Percentiles rank a stretch among this genome's conserved stretches.
phyloP scores from a whole-genome alignment of 441 rosid species.

The Gossypium davidsonii region DNA sequence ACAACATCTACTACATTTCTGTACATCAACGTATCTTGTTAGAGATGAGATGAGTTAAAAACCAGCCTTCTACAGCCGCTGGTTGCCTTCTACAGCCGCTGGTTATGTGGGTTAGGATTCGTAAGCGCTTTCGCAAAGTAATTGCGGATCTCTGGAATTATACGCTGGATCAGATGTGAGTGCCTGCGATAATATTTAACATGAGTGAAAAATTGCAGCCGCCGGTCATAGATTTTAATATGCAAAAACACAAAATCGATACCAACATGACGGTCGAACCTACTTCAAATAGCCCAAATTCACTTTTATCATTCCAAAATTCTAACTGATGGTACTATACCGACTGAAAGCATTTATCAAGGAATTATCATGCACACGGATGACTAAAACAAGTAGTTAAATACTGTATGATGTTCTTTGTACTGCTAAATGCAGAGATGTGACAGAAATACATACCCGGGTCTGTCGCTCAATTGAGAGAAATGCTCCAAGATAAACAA shows the following conservation, averaged over 20 bases:
- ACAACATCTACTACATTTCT: slow-evolving; percentile 33
- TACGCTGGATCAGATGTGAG: slow-evolving; percentile 65
- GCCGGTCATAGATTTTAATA: not conserved
- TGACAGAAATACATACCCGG: slow-evolving; percentile 45
- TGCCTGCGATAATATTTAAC: slow-evolving; percentile 45
- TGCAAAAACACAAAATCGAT: not conserved
- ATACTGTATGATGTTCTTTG: not conserved
- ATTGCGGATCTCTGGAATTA: slow-evolving; percentile 73
- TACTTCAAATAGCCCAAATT: not conserved
- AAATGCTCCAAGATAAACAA: slow-evolving; percentile 88
- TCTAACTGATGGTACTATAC: not conserved
- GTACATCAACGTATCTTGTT: slow-evolving; percentile 43
- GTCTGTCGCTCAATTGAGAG: slow-evolving; percentile 68
- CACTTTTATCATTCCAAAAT: not conserved
- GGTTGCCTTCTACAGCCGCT: slow-evolving; percentile 32
- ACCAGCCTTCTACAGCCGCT: slow-evolving; percentile 44
- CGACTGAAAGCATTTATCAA: not conserved
- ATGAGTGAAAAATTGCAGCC: not conserved
- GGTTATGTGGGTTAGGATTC: slow-evolving; percentile 57
- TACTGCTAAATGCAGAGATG: not conserved
- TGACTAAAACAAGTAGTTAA: not conserved
- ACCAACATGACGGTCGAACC: not conserved
- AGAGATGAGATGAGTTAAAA: slow-evolving; percentile 30
- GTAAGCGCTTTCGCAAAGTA: slow-evolving; percentile 74
- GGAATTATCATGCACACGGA: not conserved